Percentiles rank a stretch among this genome's conserved stretches.
These are phyloP conservation scores for Galerina marginata DNA, from an alignment of 768 basidiomycete species.

Conservation along the genomic window DNA sequence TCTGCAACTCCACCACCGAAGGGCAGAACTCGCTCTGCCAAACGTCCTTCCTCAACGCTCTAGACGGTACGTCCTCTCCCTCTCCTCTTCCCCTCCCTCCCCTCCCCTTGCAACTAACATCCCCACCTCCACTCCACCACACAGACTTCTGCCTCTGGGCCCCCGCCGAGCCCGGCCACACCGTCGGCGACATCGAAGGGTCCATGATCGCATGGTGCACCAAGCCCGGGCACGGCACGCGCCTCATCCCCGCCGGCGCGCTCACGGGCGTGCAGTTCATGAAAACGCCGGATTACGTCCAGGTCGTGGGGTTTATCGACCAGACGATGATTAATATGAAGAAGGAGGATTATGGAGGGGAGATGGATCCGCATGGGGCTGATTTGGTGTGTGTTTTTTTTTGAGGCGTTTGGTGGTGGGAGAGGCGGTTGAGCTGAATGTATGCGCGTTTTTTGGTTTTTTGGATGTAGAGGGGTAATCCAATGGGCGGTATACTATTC, in stretches of 20 bases:
- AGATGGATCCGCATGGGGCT: conserved; percentile 79
- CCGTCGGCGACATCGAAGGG: conserved; percentile 73
- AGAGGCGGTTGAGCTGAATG: too few species aligned
- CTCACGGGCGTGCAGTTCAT: conserved; percentile 72
- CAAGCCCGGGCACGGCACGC: conserved; percentile 70
- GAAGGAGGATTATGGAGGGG: conserved; percentile 69
- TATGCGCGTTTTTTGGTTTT: not conserved
- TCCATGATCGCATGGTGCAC: conserved; percentile 82
- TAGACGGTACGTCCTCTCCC: conserved; percentile 41
- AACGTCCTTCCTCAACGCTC: conserved; percentile 60
- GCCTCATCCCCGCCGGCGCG: conserved; percentile 69
- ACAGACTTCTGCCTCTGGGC: conserved; percentile 79
- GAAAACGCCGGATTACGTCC: conserved; percentile 63
- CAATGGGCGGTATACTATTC: conserved; percentile 74
- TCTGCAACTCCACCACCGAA: conserved; percentile 71
- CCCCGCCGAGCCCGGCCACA: conserved; percentile 51
- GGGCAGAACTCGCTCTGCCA: conserved; percentile 63
- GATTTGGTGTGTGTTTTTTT: conserved; percentile 42
- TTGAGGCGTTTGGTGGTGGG: not conserved
- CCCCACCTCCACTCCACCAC: not conserved
- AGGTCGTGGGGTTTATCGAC: conserved; percentile 69
- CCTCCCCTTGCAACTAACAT: not conserved
- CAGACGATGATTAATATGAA: conserved; percentile 65
- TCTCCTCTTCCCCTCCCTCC: not conserved
- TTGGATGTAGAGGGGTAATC: conserved; percentile 68